Conservation (phyloP, 768 basidiomycete genomes). For the Hortiboletus campestris region DNA sequence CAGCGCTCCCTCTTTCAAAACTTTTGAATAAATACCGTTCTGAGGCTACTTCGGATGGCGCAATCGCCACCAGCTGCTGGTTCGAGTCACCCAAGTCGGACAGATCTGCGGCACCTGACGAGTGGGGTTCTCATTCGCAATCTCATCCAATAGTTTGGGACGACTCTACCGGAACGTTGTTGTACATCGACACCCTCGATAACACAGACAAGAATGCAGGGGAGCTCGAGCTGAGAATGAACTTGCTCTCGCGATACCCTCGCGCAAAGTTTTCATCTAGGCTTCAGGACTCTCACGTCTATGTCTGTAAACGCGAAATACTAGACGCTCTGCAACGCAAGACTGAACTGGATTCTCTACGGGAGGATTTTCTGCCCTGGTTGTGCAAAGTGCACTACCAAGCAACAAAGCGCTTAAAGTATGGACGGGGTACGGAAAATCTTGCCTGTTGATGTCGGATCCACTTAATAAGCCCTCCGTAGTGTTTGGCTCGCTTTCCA, state of each 20-base stretch:
- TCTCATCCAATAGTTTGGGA: slow-evolving; percentile 67
- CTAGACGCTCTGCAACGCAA: slow-evolving; percentile 71
- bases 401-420: slow-evolving; percentile 55
- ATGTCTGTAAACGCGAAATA: slow-evolving; percentile 75
- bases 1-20: slow-evolving; percentile 61
- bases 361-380: slow-evolving; percentile 93
- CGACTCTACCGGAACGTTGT: slow-evolving; percentile 56
- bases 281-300: slow-evolving; percentile 86
- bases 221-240: slow-evolving; percentile 74
- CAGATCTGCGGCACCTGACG: slow-evolving; percentile 56
- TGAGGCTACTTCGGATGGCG: slow-evolving; percentile 60
- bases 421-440: slow-evolving; percentile 47
- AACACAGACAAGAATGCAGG: slow-evolving; percentile 65
- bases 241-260: slow-evolving; percentile 75
- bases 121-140: slow-evolving; percentile 56
- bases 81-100: slow-evolving; percentile 50
- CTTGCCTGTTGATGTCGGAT: not conserved
- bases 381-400: slow-evolving; percentile 84
- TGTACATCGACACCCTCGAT: slow-evolving; percentile 72
- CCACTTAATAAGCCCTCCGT: not conserved
- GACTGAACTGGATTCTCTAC: slow-evolving; percentile 71
- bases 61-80: slow-evolving; percentile 69
- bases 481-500: slow-evolving; percentile 49
- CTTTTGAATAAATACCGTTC: slow-evolving; percentile 83
- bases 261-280: slow-evolving; percentile 62